These are phyloP conservation scores for Hypoxylon sp. DNA, from an alignment of 2,329 filamentous ascomycete species.

Conservation along the genomic window DNA sequence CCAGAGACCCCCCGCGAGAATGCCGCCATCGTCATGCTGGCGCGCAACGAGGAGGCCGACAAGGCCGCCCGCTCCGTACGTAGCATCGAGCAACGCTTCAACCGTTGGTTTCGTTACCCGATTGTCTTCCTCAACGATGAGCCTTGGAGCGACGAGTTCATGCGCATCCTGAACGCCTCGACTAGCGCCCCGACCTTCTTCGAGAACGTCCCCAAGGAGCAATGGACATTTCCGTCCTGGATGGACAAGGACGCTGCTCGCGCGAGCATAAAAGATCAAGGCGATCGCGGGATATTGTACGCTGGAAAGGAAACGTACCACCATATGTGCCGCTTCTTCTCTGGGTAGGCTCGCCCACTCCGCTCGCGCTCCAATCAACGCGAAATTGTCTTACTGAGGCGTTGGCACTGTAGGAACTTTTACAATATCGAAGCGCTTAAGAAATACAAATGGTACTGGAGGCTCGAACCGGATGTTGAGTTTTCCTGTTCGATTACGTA, in stretches of 20 bases:
- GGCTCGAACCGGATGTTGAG: conserved; percentile 59
- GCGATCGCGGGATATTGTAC: conserved; percentile 54
- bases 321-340: conserved; percentile 60
- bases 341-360: conserved; percentile 52
- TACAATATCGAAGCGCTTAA: conserved; percentile 58
- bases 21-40: conserved; percentile 61
- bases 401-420: conserved; percentile 52
- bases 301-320: conserved; percentile 58
- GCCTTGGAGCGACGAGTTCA: conserved; percentile 56
- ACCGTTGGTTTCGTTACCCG: conserved; percentile 61
- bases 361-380: background rate
- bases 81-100: conserved; percentile 60
- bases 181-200: conserved; percentile 56
- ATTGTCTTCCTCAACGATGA: conserved; percentile 62
- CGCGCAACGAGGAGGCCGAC: conserved; percentile 59
- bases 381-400: conserved; percentile 17
- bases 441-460: conserved; percentile 62
- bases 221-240: conserved; percentile 58
- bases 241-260: conserved; percentile 51
- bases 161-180: conserved; percentile 48
- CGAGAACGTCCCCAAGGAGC: conserved; percentile 56
- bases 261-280: conserved; percentile 52
- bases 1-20: conserved; percentile 54
- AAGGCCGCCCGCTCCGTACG: conserved; percentile 56
- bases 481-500: conserved; percentile 61